Percentiles rank a stretch among this genome's conserved stretches.
Evolutionary conservation across 345 rosid species (phyloP).

Genomic region (Lagerstroemia speciosa): DNA sequence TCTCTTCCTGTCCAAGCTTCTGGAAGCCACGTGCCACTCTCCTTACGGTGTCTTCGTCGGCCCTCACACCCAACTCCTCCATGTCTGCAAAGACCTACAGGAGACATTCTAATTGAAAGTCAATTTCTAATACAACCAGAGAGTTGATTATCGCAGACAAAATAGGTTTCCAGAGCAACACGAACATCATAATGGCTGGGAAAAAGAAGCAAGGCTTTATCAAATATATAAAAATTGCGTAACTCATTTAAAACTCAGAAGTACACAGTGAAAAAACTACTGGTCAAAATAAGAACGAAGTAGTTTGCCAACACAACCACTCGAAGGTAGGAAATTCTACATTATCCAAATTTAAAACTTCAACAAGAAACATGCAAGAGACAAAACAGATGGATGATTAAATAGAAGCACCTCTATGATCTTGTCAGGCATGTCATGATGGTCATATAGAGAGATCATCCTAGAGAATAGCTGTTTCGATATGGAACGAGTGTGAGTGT

Average conservation of each 20-base stretch:
- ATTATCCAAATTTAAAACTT: too few relatives aligned
- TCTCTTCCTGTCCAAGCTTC: conserved; percentile 54
- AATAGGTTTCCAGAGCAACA: background rate
- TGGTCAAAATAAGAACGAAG: background rate
- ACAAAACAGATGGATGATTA: background rate
- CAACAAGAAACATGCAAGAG: background rate
- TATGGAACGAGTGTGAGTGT: conserved; percentile 59
- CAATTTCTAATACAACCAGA: background rate
- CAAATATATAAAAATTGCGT: background rate
- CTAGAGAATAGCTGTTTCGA: conserved; percentile 71
- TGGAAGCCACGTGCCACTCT: conserved; percentile 58
- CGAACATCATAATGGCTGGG: background rate
- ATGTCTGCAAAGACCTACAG: conserved; percentile 78
- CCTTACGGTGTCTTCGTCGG: conserved; percentile 63
- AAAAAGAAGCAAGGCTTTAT: background rate
- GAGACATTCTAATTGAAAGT: conserved; percentile 5
- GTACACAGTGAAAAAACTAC: background rate
- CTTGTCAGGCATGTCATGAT: conserved; percentile 57
- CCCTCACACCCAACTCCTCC: conserved; percentile 80
- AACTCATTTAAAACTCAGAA: background rate
- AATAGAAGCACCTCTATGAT: conserved; percentile 48
- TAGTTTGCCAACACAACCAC: background rate
- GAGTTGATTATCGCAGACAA: background rate
- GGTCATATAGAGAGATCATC: conserved; percentile 77
- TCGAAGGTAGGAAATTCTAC: background rate